phyloP scores from a whole-genome alignment of 192 early-diverging fungal species.

The Coemansia sp. region DNA sequence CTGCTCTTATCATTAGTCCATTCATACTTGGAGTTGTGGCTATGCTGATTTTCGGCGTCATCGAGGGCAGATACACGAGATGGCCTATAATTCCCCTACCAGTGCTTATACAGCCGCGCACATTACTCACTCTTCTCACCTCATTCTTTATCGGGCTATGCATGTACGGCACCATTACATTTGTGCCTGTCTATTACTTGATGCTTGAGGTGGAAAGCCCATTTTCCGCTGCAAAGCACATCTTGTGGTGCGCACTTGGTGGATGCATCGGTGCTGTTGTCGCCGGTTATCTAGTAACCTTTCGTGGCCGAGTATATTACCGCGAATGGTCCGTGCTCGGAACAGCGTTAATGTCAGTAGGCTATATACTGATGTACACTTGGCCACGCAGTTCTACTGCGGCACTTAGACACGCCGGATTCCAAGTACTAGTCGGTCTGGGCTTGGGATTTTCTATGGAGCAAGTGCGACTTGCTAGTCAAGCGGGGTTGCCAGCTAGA shows the following conservation, averaged over 20 bases:
- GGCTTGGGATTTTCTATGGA: conserved; percentile 57
- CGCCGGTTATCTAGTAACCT: conserved; percentile 29
- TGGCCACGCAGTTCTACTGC: conserved; percentile 28
- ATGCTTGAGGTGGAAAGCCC: conserved; percentile 29
- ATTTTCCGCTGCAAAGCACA: conserved; percentile 26
- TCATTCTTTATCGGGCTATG: conserved; percentile 48
- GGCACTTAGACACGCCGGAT: conserved; percentile 22
- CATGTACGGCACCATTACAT: conserved; percentile 55
- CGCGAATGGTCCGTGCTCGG: conserved; percentile 45
- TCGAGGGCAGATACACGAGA: conserved; percentile 63
- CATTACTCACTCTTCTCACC: conserved; percentile 25
- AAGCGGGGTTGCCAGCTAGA: conserved; percentile 36
- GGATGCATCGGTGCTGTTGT: conserved; percentile 26
- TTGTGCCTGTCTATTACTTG: conserved; percentile 51
- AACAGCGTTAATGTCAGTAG: conserved; percentile 41
- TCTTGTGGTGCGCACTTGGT: conserved; percentile 45
- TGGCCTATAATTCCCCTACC: conserved; percentile 66
- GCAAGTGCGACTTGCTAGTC: conserved; percentile 45
- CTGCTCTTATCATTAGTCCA: conserved; percentile 51
- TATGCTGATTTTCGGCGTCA: conserved; percentile 44
- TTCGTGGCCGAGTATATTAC: conserved; percentile 38
- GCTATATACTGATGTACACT: conserved; percentile 46
- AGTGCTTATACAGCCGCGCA: conserved; percentile 32
- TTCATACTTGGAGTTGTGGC: conserved; percentile 48
- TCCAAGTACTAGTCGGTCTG: conserved; percentile 41